phyloP scores from a whole-genome alignment of 2,329 filamentous ascomycete genomes.

The Exophiala spinifera region DNA sequence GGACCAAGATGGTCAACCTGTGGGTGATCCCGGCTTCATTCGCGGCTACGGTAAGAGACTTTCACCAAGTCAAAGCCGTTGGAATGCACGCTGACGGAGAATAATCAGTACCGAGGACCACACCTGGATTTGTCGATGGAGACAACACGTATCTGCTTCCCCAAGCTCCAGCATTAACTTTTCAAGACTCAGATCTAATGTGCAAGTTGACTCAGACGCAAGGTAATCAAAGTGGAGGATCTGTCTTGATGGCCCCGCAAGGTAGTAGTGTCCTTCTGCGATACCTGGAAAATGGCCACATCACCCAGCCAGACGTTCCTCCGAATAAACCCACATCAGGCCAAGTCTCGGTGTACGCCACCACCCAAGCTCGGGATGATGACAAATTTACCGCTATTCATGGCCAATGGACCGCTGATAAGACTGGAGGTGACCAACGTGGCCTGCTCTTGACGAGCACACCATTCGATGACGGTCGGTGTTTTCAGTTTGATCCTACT shows the following conservation, averaged over 20 bases:
- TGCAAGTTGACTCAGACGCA: not conserved
- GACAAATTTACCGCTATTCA: slow-evolving; percentile 5
- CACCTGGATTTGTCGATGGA: not conserved
- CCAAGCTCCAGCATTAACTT: not conserved
- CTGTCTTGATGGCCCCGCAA: not conserved
- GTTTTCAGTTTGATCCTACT: slow-evolving; percentile 5
- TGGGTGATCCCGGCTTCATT: not conserved
- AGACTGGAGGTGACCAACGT: slow-evolving; percentile 2
- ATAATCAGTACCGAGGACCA: not conserved
- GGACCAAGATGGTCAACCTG: not conserved
- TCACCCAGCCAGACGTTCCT: slow-evolving; percentile 1
- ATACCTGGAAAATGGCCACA: slow-evolving; percentile 1
- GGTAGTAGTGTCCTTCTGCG: not conserved
- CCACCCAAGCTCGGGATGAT: slow-evolving; percentile 1
- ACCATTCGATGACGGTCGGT: slow-evolving; percentile 3
- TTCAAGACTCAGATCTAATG: slow-evolving; percentile 3
- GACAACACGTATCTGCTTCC: not conserved
- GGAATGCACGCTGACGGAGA: not conserved
- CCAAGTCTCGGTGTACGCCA: slow-evolving; percentile 3
- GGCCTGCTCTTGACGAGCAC: not conserved
- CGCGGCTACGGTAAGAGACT: not conserved
- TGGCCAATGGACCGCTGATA: slow-evolving; percentile 3
- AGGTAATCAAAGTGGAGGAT: not conserved
- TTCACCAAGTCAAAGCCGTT: not conserved
- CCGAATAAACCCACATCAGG: slow-evolving; percentile 1